These are phyloP conservation scores for Naganishia cerealis DNA, from an alignment of 1,284 basidiomycete species.

Conservation along the genomic window DNA sequence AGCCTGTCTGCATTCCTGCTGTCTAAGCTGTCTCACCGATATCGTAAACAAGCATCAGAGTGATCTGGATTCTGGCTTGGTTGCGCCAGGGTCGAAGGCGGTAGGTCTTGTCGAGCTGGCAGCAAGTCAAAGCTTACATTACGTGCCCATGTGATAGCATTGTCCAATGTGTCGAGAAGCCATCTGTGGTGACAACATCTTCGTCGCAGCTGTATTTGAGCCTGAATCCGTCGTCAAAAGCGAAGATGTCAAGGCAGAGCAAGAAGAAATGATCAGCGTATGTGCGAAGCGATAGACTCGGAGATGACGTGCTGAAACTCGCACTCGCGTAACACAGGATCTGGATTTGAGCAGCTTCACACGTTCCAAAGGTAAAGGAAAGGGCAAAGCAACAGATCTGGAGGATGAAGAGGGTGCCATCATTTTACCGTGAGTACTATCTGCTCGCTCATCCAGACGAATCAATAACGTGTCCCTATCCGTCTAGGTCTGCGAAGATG, in stretches of 20 bases:
- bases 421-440: constrained; percentile 18
- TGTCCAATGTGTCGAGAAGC: constrained; percentile 51
- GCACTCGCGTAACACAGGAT: neutral
- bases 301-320: neutral
- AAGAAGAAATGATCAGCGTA: constrained; percentile 10
- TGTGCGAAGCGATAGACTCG: neutral
- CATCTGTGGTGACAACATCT: constrained; percentile 42
- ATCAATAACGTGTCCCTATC: neutral
- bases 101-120: neutral
- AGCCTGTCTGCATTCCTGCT: constrained; percentile 49
- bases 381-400: constrained; percentile 18
- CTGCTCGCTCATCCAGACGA: neutral
- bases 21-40: constrained; percentile 45
- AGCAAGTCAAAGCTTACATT: neutral
- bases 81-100: constrained; percentile 1
- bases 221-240: constrained; percentile 32
- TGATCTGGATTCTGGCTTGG: constrained; percentile 16
- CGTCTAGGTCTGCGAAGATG: constrained; percentile 32
- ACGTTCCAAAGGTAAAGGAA: constrained; percentile 13
- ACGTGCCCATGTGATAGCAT: constrained; percentile 6
- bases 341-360: constrained; percentile 12
- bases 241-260: constrained; percentile 22
- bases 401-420: constrained; percentile 20
- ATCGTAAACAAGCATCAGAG: constrained; percentile 38
- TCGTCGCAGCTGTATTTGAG: constrained; percentile 44